A percentile compares a stretch with the other conserved stretches of the same genome.
Evolutionary conservation across 1,284 basidiomycete species (phyloP).

Genomic region (Pterulicium gracile): DNA sequence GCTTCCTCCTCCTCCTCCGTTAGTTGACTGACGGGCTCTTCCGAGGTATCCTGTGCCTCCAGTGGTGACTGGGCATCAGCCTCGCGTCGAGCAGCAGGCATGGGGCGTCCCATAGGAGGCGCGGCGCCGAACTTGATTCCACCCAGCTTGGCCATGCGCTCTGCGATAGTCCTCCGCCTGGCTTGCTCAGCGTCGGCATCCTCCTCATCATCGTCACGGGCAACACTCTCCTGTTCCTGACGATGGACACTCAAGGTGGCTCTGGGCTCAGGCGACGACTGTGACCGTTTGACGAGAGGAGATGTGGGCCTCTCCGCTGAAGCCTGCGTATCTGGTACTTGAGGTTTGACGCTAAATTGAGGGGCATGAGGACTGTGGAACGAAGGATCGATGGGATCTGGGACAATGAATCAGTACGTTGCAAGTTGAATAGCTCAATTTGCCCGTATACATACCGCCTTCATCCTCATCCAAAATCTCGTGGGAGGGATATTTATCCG

Average conservation of each 20-base stretch:
- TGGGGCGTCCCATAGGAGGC: conserved; percentile 30
- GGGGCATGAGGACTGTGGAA: conserved; percentile 44
- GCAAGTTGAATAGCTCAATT: conserved; percentile 7
- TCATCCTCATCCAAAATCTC: conserved; percentile 51
- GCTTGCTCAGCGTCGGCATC: conserved; percentile 37
- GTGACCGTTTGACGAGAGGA: background rate
- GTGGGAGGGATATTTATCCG: conserved; percentile 2
- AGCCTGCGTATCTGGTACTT: too few species aligned
- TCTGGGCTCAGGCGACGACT: conserved; percentile 24
- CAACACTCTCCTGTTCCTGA: conserved; percentile 6
- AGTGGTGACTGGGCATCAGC: conserved; percentile 21
- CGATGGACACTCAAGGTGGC: conserved; percentile 19
- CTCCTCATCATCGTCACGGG: conserved; percentile 13
- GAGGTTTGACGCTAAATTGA: too few species aligned
- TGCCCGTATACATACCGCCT: conserved; percentile 34
- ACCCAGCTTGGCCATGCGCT: conserved; percentile 71
- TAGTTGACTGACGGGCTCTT: conserved; percentile 19
- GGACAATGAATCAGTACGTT: conserved; percentile 10
- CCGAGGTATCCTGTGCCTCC: conserved; percentile 16
- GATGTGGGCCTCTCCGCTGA: too few species aligned
- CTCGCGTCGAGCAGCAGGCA: conserved; percentile 24
- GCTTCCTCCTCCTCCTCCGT: conserved; percentile 53
- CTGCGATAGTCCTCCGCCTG: conserved; percentile 56
- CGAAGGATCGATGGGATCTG: conserved; percentile 57
- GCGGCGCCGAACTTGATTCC: conserved; percentile 61